Base-by-base conservation (phyloP, 805 yeast genomes). In the Yamadazyma scolyti region DNA sequence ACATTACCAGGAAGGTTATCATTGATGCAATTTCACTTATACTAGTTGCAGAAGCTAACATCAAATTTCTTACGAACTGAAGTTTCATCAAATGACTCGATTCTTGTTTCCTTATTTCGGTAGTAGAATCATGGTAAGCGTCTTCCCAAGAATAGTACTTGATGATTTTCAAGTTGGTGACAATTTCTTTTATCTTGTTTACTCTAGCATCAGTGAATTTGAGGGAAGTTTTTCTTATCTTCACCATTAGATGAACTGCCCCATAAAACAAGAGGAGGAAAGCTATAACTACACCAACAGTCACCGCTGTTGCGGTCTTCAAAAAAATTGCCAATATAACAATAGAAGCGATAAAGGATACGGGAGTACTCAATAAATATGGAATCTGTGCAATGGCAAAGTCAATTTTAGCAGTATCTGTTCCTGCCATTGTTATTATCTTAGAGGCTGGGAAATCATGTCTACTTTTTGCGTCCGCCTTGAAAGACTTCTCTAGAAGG, bases 131-230 rank as follows among this genome's bases (percentile, higher is more conserved):
- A 31, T 69, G 66, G 52, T 86, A 89, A 1, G 96, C 87, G 18
- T 65, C 65, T 58, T 89, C 97, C 96, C 96, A 89, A 1, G 94
- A 84, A 54, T 87, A 89, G 52, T 73, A 82, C 61, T 89, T 89
- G 54, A 89, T 83, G 52, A 80, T 70, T 50, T 82, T 85, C 70
- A 89, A 72, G 42, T 82, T 77, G 47, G 72, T 77, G 38, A 89
- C 62, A 19, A 87, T 73, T 56, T 89, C 97, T 42, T 84, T 80
- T 54, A 87, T 77, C 27, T 74, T 65, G 25, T 75, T 68, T 14
- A 89, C 85, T 48, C 97, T 77, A 15, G 64, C 55, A 54, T 89
- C 97, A 2, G 96, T 89, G 45, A 61, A 73, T 2, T 56, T 58
- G 33, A 75, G 75, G 8, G 85, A 77, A 9, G 54, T 52, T 14